A percentile compares a stretch with the other conserved stretches of the same genome.
phyloP scores from a whole-genome alignment of 2,329 filamentous ascomycete genomes.

The Penicillium sp. region DNA sequence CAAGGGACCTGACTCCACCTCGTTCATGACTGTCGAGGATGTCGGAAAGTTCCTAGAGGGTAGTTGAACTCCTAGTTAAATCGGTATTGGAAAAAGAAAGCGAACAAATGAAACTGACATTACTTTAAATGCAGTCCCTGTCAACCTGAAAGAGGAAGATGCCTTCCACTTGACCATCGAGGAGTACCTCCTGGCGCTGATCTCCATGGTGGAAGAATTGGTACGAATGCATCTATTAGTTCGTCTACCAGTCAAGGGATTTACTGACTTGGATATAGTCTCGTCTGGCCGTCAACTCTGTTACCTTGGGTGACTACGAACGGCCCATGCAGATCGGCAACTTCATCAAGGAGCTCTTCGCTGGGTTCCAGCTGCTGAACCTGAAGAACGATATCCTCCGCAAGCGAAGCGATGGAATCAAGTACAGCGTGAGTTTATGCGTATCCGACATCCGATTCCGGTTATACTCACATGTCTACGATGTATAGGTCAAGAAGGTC shows the following conservation, averaged over 20 bases:
- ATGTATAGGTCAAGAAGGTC: slow-evolving; percentile 77
- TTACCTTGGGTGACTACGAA: slow-evolving; percentile 84
- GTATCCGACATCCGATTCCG: neutral
- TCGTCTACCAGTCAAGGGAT: neutral
- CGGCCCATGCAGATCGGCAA: slow-evolving; percentile 83
- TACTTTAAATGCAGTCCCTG: slow-evolving; percentile 63
- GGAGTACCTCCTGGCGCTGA: slow-evolving; percentile 89
- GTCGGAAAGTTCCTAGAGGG: slow-evolving; percentile 75
- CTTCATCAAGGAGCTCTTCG: slow-evolving; percentile 93
- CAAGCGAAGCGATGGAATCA: slow-evolving; percentile 86
- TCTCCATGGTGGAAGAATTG: slow-evolving; percentile 85
- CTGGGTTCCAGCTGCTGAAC: slow-evolving; percentile 95
- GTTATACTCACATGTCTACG: slow-evolving; percentile 2
- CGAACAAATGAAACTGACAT: neutral
- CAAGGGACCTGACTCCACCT: slow-evolving; percentile 56
- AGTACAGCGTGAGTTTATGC: slow-evolving; percentile 68
- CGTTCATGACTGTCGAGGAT: slow-evolving; percentile 85
- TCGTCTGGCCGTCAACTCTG: slow-evolving; percentile 88
- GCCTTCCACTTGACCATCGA: slow-evolving; percentile 95
- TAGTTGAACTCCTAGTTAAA: slow-evolving; percentile 39
- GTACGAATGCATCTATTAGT: slow-evolving; percentile 37
- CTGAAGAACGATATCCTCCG: slow-evolving; percentile 92
- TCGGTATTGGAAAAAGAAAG: neutral
- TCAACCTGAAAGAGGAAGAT: slow-evolving; percentile 86
- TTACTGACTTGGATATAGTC: slow-evolving; percentile 45